Evolutionary conservation across 179 eudicot genomes (phyloP).

Genomic region (Actinidia polygama): DNA sequence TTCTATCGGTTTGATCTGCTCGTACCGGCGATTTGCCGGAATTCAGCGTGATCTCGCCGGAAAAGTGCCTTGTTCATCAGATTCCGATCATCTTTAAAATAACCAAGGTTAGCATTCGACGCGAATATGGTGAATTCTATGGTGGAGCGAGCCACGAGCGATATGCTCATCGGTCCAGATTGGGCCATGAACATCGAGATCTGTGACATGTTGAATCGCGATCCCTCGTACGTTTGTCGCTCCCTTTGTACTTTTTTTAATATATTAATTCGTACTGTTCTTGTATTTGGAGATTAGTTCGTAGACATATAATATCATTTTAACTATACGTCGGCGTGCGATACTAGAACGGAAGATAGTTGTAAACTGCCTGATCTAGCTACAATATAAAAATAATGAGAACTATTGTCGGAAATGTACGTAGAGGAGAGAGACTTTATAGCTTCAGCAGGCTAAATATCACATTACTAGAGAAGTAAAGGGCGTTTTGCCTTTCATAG

Average conservation of each 20-base stretch:
- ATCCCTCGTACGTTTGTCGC: conserved; percentile 58
- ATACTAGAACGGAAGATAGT: too few relatives aligned
- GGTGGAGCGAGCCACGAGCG: conserved; percentile 90
- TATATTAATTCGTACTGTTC: neutral
- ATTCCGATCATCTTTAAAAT: conserved; percentile 15
- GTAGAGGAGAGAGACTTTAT: too few relatives aligned
- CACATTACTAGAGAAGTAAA: too few relatives aligned
- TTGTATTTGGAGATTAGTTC: neutral
- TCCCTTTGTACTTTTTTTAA: conserved; percentile 6
- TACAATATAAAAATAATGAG: too few relatives aligned
- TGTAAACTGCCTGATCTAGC: too few relatives aligned
- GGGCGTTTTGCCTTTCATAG: too few relatives aligned
- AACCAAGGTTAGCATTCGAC: conserved; percentile 15
- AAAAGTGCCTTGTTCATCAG: neutral
- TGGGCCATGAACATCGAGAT: conserved; percentile 96
- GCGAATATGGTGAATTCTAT: conserved; percentile 68
- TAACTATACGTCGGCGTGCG: too few relatives aligned
- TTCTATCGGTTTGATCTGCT: neutral
- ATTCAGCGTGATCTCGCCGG: conserved; percentile 23
- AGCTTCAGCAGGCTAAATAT: too few relatives aligned
- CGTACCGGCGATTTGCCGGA: neutral
- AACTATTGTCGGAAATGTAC: too few relatives aligned
- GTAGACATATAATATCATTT: too few relatives aligned
- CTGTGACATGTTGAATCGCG: conserved; percentile 87
- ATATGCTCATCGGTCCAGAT: conserved; percentile 89